Evolutionary conservation across 1,284 basidiomycete species (phyloP), one percentile per base, ranked within the genome.

Genomic region (Trichosporon sp.): DNA sequence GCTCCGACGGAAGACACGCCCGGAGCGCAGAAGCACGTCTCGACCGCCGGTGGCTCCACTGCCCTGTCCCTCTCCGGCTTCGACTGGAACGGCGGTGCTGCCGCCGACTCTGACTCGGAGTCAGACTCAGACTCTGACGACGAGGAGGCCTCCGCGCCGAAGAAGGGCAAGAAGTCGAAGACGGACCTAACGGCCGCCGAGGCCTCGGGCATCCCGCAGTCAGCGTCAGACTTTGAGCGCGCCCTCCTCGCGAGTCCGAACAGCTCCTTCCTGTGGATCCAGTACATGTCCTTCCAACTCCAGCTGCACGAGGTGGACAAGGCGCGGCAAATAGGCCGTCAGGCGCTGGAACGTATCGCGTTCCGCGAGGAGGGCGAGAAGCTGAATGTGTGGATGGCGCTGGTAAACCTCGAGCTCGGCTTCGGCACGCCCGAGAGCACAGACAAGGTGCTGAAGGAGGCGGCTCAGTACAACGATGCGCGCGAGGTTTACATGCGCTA

Each of bases 231-330:
- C 76, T 99, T 97, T 73, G 96, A 99, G 80, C 88, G 96, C 14
- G 82, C 94, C 21, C 85, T 99, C 34, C 85, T 98, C 29, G 91
- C 92, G n/a, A 95, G 95, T 0, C 96, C 96, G 4, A 94, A 97
- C 79, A 97, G 93, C 13, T 99, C 97, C 0, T 97, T 89, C 81
- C 85, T 99, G 44, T 99, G 96, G 96, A 90, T 99, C 67, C 95
- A 97, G 79, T 99, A 95, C 80, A 98, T 99, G 92, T 95, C 95
- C 5, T 96, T 98, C 86, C 92, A 95, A 70, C 84, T 99, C 4
- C 92, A 95, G 71, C 86, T 99, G 14, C 93, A 94, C 49, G 95
- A 99, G 80, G 84, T 98, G 52, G 93, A 95, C 72, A 94, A 94
- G 80, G 96, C 95, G 14, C 87, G 95, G 36, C 87, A 89, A 74